Evolutionary conservation across 768 basidiomycete species (phyloP), one percentile per base, ranked within the genome.

Genomic region (Suillus occidentalis): DNA sequence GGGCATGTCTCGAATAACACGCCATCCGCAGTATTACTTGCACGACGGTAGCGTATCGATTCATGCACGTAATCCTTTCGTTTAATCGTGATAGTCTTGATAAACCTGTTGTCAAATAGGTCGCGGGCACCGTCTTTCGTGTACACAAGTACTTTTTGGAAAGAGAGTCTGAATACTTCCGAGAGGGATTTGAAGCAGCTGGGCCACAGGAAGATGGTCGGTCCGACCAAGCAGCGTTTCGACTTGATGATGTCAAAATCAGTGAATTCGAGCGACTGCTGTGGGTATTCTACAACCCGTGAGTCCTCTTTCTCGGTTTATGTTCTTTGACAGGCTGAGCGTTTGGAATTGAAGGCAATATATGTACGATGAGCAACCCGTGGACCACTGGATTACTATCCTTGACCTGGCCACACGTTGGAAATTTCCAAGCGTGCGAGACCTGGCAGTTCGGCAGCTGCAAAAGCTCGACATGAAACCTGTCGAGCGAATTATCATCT

Each of bases 271-370:
- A 80, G 0, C 72, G 71, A 1, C 78, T 88, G 0, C 68, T 87
- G 0, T 86, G 85, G 81, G 80, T 87, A 0, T 87, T 86, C 69
- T 88, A 88, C 62, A 85, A 87, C 56, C 80, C 81, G 84, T 86
- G 65, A 68, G 81, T 69, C 42, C 18, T 40, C 14, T 22, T 14
- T n/a, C 36, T 7, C 43, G 40, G n/a, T 28, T 36, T n/a, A 6
- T 31, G 12, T 31, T 43, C 28, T 16, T 31, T 20, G 10, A 18
- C 2, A 6, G 40, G 42, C 58, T 59, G 40, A 59, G 18, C 3
- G 6, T 25, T 28, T 43, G 10, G 6, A 42, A 59, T 42, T 12
- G 6, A 42, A 91, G 89, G 0, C 79, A 74, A 53, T 89, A 87
- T 68, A 84, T 85, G 0, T 75, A 85, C 0, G 88, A 89, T 61